Evolutionary conservation across 2,329 filamentous ascomycete genomes (phyloP).

Genomic region (Penicillium brevicompactum): DNA sequence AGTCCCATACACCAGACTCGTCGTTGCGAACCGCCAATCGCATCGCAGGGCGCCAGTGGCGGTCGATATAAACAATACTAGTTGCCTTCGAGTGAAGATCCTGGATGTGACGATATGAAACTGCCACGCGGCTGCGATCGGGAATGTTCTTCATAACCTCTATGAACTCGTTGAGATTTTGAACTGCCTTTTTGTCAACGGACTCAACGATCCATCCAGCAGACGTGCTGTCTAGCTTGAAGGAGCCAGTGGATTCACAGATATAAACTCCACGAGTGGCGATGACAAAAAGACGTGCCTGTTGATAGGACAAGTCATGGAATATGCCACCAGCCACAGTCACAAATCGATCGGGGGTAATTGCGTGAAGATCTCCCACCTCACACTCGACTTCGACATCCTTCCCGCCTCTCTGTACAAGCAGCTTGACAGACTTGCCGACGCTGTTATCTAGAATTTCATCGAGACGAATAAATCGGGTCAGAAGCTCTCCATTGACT

Average conservation of each 20-base stretch:
- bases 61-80: conserved; percentile 86
- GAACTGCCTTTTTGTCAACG: conserved; percentile 87
- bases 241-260: conserved; percentile 91
- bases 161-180: conserved; percentile 84
- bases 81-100: conserved; percentile 95
- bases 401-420: conserved; percentile 85
- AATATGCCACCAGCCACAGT: conserved; percentile 92
- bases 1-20: conserved; percentile 89
- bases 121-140: conserved; percentile 77
- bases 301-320: conserved; percentile 95
- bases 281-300: conserved; percentile 93
- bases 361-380: conserved; percentile 87
- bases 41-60: conserved; percentile 97
- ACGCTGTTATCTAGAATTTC: conserved; percentile 90
- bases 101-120: conserved; percentile 92
- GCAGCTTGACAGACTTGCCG: conserved; percentile 72
- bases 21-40: conserved; percentile 90
- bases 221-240: conserved; percentile 87
- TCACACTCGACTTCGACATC: conserved; percentile 81
- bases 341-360: conserved; percentile 94
- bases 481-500: conserved; percentile 89
- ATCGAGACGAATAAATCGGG: conserved; percentile 88
- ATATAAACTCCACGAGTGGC: conserved; percentile 90
- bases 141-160: conserved; percentile 88
- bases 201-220: conserved; percentile 93